phyloP scores from a whole-genome alignment of 495 filamentous ascomycete species.

The Cenococcum geophilum region DNA sequence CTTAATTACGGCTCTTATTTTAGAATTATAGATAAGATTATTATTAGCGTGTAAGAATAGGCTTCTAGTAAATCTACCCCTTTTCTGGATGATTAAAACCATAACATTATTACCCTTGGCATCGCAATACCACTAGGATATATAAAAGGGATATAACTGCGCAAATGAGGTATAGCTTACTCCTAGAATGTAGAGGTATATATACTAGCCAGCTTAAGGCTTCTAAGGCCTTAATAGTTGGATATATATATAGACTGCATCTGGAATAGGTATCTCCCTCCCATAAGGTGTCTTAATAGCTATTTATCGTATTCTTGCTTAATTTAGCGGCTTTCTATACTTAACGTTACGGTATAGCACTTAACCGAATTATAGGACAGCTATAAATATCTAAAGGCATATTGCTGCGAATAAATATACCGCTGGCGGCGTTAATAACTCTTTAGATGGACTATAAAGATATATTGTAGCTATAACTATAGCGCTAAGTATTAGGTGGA shows the following conservation, averaged over 20 bases:
- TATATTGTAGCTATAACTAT: not conserved
- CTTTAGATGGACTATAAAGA: not conserved
- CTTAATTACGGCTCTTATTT: too few relatives aligned
- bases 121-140: not conserved
- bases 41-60: not conserved
- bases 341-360: not conserved
- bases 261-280: not conserved
- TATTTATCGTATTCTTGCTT: not conserved
- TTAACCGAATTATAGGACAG: not conserved
- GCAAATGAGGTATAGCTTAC: not conserved
- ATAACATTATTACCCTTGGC: not conserved
- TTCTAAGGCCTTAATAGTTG: not conserved
- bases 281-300: not conserved
- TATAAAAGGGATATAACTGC: not conserved
- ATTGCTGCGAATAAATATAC: not conserved
- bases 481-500: conserved; percentile 1
- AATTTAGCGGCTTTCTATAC: not conserved
- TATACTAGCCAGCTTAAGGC: not conserved
- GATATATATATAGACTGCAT: not conserved
- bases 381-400: not conserved
- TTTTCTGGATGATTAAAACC: not conserved
- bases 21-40: not conserved
- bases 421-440: not conserved
- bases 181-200: not conserved
- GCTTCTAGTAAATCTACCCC: not conserved